These are phyloP conservation scores for Phytophthora citrophthora DNA, from an alignment of 352 stramenopile species.

Conservation along the genomic window DNA sequence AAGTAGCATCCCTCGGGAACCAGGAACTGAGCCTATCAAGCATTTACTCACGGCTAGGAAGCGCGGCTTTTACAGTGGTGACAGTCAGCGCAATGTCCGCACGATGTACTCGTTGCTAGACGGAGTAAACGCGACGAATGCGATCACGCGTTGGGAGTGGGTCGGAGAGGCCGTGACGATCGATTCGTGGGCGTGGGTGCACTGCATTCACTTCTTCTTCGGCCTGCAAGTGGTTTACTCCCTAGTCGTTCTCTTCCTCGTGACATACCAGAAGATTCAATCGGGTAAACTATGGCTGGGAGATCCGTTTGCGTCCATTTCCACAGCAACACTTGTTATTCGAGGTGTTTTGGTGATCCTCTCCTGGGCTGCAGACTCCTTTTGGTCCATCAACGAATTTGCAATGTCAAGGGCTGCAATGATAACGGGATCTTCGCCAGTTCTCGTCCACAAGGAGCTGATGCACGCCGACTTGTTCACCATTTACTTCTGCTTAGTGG, in stretches of 20 bases:
- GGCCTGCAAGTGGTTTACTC: slow-evolving; percentile 30
- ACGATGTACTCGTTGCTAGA: slow-evolving; percentile 26
- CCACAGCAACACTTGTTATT: slow-evolving; percentile 22
- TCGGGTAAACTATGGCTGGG: slow-evolving; percentile 46
- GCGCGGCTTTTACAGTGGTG: slow-evolving; percentile 38
- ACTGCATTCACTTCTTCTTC: slow-evolving; percentile 45
- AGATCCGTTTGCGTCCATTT: slow-evolving; percentile 45
- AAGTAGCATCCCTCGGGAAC: slow-evolving; percentile 13
- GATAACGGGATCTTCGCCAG: background rate
- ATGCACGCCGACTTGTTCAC: slow-evolving; percentile 39
- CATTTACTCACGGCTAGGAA: slow-evolving; percentile 29
- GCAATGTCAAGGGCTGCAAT: slow-evolving; percentile 24
- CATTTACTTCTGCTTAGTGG: slow-evolving; percentile 23
- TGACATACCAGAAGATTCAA: slow-evolving; percentile 35
- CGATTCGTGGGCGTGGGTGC: slow-evolving; percentile 47
- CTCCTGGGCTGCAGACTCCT: slow-evolving; percentile 33
- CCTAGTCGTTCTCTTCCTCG: slow-evolving; percentile 31
- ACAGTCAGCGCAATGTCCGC: slow-evolving; percentile 34
- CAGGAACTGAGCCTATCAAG: slow-evolving; percentile 26
- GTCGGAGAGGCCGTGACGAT: slow-evolving; percentile 15
- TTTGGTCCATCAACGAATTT: slow-evolving; percentile 45
- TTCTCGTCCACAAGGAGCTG: slow-evolving; percentile 28
- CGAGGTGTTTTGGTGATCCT: slow-evolving; percentile 30
- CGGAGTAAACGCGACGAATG: slow-evolving; percentile 11
- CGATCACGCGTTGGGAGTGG: slow-evolving; percentile 21